phyloP scores from a whole-genome alignment of 2,329 filamentous ascomycete species.

The Zopfia rhizophila region DNA sequence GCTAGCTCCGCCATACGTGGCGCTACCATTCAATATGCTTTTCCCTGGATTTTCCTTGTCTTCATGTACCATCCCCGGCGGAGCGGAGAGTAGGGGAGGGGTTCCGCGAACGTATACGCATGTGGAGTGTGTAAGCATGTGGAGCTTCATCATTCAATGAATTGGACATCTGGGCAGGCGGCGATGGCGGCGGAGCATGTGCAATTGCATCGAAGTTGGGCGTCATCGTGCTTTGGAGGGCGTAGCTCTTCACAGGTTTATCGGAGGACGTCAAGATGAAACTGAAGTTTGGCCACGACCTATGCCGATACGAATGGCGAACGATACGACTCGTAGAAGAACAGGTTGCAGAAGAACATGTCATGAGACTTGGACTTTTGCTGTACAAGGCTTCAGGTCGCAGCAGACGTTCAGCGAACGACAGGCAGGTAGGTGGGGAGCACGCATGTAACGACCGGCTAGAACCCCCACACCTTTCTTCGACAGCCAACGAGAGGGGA shows the following conservation, averaged over 20 bases:
- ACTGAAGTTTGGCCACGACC: conserved; percentile 12
- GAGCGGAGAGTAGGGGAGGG: conserved; percentile 39
- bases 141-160: too few relatives aligned
- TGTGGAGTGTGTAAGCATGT: conserved; percentile 12
- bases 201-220: conserved; percentile 7
- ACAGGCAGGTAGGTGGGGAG: conserved; percentile 6
- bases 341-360: conserved; percentile 19
- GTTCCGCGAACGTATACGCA: conserved; percentile 26
- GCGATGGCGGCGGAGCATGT: too few relatives aligned
- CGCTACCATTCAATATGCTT: conserved; percentile 32
- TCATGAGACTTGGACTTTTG: conserved; percentile 25
- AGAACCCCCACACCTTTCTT: too few relatives aligned
- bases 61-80: conserved; percentile 25
- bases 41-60: conserved; percentile 39
- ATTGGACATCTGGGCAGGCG: too few relatives aligned
- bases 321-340: conserved; percentile 10
- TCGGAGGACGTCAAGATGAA: conserved; percentile 30
- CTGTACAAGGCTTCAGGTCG: conserved; percentile 17
- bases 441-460: conserved; percentile 4
- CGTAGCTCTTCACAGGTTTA: conserved; percentile 21
- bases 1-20: conserved; percentile 36
- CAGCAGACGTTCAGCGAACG: conserved; percentile 13
- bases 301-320: conserved; percentile 13
- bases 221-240: conserved; percentile 19
- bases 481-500: conserved; percentile 12